Conservation (phyloP, 2,329 filamentous ascomycete species). For the Chaetothyriales sp. region DNA sequence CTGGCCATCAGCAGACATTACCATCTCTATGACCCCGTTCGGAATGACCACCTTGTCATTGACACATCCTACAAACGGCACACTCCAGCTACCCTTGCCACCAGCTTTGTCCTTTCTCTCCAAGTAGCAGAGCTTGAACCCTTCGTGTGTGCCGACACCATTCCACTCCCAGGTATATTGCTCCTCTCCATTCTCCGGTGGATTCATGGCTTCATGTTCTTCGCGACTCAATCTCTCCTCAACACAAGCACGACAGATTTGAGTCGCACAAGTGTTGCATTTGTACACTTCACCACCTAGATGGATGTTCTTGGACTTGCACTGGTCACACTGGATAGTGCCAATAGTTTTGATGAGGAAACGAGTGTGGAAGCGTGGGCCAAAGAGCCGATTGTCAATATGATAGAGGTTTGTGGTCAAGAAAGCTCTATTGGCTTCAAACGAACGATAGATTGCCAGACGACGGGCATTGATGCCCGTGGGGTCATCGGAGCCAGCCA, state of each 20-base stretch:
- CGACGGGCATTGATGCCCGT: not conserved
- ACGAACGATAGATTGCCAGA: not conserved
- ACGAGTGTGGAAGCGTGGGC: slow-evolving; percentile 7
- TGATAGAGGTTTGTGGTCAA: not conserved
- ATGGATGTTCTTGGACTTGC: slow-evolving; percentile 22
- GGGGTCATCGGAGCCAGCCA: not conserved
- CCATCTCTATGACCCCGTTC: no score
- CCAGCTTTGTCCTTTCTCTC: not conserved
- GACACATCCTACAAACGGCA: no score
- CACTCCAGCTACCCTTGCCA: no score
- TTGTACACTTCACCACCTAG: slow-evolving; percentile 19
- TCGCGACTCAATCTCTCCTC: not conserved
- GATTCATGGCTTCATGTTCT: not conserved
- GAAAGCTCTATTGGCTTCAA: not conserved
- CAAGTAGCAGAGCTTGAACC: not conserved
- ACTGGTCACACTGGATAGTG: slow-evolving; percentile 28
- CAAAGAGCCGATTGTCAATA: not conserved
- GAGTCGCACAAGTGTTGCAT: slow-evolving; percentile 24
- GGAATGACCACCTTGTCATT: no score
- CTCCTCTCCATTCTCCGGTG: not conserved
- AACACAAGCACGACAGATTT: slow-evolving; percentile 24
- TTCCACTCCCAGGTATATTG: not conserved
- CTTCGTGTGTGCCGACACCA: not conserved
- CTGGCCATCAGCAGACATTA: no score
- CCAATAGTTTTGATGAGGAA: slow-evolving; percentile 22